Conservation (phyloP, 768 basidiomycete species). For the Hericium alpestre region DNA sequence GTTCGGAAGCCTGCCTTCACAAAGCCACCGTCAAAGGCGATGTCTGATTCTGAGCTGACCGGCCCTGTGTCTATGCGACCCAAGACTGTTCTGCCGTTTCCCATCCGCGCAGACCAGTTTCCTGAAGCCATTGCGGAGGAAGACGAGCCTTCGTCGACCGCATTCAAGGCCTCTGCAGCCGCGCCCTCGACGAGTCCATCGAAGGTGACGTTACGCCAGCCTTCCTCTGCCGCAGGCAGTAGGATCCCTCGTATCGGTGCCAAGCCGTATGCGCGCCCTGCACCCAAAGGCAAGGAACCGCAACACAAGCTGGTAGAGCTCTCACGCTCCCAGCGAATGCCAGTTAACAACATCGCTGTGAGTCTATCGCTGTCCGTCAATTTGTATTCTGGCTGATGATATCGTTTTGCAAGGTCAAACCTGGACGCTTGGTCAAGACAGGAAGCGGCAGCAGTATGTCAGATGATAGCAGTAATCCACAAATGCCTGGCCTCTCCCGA, state of each 20-base stretch:
- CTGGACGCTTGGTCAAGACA: constrained; percentile 7
- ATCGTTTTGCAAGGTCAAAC: constrained; percentile 7
- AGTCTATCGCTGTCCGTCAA: not conserved
- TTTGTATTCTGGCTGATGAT: not conserved
- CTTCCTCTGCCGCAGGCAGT: constrained; percentile 19
- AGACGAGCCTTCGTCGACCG: not conserved
- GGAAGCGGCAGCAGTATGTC: constrained; percentile 1
- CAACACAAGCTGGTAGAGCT: not conserved
- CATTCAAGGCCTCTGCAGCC: constrained; percentile 2
- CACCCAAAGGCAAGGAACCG: constrained; percentile 4
- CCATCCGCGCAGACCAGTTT: constrained; percentile 3
- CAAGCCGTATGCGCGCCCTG: constrained; percentile 22
- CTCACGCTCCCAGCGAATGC: not conserved
- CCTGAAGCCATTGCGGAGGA: constrained; percentile 11
- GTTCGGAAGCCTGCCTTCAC: not conserved
- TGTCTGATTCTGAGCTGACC: constrained; percentile 11
- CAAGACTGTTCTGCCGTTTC: constrained; percentile 1
- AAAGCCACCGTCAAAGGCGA: constrained; percentile 5
- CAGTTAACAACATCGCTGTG: not conserved
- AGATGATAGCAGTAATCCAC: too few relatives aligned
- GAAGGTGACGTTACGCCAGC: constrained; percentile 17
- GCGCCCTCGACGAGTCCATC: constrained; percentile 1
- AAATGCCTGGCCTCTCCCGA: too few relatives aligned
- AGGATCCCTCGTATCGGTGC: constrained; percentile 25
- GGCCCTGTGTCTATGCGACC: constrained; percentile 2